Evolutionary conservation across 352 stramenopile genomes (phyloP).

Genomic region (Phytophthora sansomeana): DNA sequence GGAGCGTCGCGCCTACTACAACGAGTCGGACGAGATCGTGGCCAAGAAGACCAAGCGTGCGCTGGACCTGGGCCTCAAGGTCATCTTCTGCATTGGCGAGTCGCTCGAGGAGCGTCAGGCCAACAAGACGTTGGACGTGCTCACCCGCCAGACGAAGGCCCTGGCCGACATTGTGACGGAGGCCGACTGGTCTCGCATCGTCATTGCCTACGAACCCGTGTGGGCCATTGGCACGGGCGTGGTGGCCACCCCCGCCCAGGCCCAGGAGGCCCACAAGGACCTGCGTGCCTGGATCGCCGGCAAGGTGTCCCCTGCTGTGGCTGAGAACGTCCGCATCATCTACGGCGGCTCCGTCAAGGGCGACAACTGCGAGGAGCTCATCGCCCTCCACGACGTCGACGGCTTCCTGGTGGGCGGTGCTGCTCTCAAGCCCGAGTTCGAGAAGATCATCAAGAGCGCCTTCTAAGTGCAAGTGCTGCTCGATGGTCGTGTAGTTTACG

Average conservation of each 20-base stretch:
- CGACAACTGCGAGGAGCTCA: conserved; percentile 87
- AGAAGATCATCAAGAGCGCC: conserved; percentile 77
- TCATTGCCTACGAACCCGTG: conserved; percentile 96
- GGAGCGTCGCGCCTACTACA: conserved; percentile 85
- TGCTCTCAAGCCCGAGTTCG: conserved; percentile 90
- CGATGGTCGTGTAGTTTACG: not conserved
- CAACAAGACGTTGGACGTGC: conserved; percentile 89
- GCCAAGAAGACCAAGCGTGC: conserved; percentile 91
- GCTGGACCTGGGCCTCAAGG: conserved; percentile 82
- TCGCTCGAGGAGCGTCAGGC: conserved; percentile 86
- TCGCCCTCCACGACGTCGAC: conserved; percentile 78
- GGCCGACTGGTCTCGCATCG: conserved; percentile 72
- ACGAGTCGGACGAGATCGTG: conserved; percentile 91
- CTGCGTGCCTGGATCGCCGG: conserved; percentile 67
- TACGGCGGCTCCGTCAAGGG: conserved; percentile 91
- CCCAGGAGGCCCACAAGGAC: conserved; percentile 90
- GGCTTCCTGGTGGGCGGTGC: conserved; percentile 93
- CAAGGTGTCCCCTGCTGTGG: conserved; percentile 66
- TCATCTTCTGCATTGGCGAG: conserved; percentile 97
- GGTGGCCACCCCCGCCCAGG: conserved; percentile 93
- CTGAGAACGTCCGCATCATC: conserved; percentile 76
- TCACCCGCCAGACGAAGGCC: conserved; percentile 94
- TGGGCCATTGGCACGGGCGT: conserved; percentile 97
- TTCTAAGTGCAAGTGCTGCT: too few relatives aligned
- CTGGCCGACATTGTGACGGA: conserved; percentile 86